These are phyloP conservation scores for Isatis lusitanica DNA, from an alignment of 441 rosid species.

Conservation along the genomic window DNA sequence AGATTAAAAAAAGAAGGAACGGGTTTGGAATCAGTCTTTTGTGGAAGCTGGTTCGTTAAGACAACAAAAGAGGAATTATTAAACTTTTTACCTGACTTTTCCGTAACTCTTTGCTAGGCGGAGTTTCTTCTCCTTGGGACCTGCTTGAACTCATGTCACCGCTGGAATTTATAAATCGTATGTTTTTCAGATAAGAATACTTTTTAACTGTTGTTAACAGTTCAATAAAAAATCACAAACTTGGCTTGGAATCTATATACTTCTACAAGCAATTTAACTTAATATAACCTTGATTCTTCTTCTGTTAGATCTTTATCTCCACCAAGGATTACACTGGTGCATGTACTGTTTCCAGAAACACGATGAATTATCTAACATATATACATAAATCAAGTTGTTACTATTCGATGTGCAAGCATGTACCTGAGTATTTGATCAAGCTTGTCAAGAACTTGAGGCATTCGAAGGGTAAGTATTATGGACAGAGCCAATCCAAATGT, in stretches of 20 bases:
- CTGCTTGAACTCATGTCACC: conserved; percentile 70
- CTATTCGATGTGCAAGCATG: conserved; percentile 13
- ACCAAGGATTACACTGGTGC: conserved; percentile 86
- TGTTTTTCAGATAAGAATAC: conserved; percentile 1
- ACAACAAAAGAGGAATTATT: neutral
- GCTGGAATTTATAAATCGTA: conserved; percentile 45
- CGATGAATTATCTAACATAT: neutral
- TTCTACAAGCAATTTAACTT: neutral
- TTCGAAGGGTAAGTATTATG: conserved; percentile 75
- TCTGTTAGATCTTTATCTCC: conserved; percentile 72
- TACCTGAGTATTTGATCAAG: conserved; percentile 95
- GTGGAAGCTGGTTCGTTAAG: neutral
- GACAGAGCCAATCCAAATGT: conserved; percentile 86
- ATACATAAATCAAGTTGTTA: neutral
- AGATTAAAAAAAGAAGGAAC: neutral
- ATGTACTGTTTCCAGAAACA: conserved; percentile 47
- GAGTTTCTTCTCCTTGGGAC: conserved; percentile 54
- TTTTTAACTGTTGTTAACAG: neutral
- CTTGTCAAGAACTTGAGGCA: conserved; percentile 94
- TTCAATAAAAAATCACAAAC: conserved; percentile 1
- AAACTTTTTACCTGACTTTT: conserved; percentile 69
- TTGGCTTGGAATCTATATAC: neutral
- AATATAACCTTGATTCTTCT: conserved; percentile 78
- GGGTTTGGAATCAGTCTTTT: neutral
- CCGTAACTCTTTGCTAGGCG: conserved; percentile 81